Base-by-base conservation (phyloP, 2,329 filamentous ascomycete species). In the Colletotrichum sansevieriae region DNA sequence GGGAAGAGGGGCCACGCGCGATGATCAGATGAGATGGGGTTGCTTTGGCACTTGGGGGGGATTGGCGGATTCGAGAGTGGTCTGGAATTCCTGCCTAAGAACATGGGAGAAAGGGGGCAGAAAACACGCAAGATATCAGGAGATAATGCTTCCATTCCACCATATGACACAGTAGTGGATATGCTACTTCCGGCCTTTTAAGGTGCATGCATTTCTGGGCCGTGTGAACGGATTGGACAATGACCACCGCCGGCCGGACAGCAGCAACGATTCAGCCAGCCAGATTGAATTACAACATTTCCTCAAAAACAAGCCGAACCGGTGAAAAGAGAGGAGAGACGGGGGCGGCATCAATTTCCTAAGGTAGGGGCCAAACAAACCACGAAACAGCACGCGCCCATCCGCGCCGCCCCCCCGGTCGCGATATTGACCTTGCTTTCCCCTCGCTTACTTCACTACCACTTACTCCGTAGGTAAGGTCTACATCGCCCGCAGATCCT, bases 11-110 rank as follows among this genome's bases (percentile, higher is more conserved):
- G 44, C 29, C 46, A 29, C 29, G 29, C 6, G 35, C 44, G 63
- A 56, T 65, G 62, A 65, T 68, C 65, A 55, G 65, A 65, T 55
- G 62, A 55, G 62, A 68, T 65, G 51, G 62, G 62, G 62, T 68
- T 65, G 55, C 62, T 47, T 35, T 60, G 49, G 41, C 55, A 55
- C 25, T 51, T 51, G 55, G 62, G 62, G 62, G 65, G 10, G 3
- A 39, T 39, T 39, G 37, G 37, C 51, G 52, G 25, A 54, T 49
- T 65, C 47, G 59, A 62, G 65, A 65, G 49, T 56, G 54, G 55
- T 56, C 65, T 65, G 65, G 65, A 68, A 65, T 68, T 18, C 18
- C 18, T 18, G 35, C 9, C 29, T 25, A 11, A n/a, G 4, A n/a
- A 15, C 49, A 25, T 25, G 15, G 11, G 25, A 29, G 35, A 18